phyloP scores from a whole-genome alignment of 2,329 filamentous ascomycete genomes.

The Penicillium sclerotigenum region DNA sequence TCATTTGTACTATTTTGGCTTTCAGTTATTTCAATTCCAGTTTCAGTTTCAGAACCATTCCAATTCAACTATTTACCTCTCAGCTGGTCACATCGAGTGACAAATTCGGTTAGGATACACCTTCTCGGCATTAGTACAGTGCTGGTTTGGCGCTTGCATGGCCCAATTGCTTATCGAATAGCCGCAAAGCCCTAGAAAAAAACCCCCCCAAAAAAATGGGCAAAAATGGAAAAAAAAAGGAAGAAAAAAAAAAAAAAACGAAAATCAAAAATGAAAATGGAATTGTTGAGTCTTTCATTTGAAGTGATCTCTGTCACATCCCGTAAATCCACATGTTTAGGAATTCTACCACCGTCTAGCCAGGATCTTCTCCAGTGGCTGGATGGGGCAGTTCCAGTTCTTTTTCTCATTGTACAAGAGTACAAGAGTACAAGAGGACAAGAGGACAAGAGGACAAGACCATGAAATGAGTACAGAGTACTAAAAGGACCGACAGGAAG shows the following conservation, averaged over 20 bases:
- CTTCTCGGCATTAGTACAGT: neutral
- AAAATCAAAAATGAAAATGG: neutral
- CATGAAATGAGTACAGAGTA: neutral
- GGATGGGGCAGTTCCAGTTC: slow-evolving; percentile 4
- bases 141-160: neutral
- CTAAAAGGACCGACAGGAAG: neutral
- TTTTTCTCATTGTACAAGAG: neutral
- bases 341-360: neutral
- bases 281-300: neutral
- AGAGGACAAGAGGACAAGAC: neutral
- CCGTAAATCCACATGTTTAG: neutral
- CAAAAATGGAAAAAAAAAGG: no score
- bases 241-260: neutral
- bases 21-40: neutral
- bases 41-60: neutral
- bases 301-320: slow-evolving; percentile 3
- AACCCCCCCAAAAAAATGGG: no score
- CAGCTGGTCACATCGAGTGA: neutral
- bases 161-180: slow-evolving; percentile 10
- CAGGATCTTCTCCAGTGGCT: slow-evolving; percentile 1
- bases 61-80: neutral
- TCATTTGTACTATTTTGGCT: neutral
- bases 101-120: neutral
- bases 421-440: neutral
- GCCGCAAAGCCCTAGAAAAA: neutral